A percentile compares a stretch with the other conserved stretches of the same genome.
Evolutionary conservation across 192 early-diverging fungal species (phyloP).

Genomic region (Backusella circina): DNA sequence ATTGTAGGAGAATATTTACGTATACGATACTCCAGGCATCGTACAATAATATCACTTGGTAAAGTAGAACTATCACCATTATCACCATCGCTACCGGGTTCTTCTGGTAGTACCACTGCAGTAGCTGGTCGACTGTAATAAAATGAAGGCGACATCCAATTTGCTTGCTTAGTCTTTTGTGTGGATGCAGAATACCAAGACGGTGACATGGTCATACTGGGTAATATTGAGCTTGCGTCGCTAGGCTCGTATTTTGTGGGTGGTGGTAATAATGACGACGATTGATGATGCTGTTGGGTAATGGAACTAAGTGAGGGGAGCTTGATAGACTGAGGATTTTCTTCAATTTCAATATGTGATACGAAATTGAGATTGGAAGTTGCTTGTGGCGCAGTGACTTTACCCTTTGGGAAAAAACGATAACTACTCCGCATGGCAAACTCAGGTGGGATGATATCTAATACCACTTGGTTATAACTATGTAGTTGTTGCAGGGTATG

Average conservation of each 20-base stretch:
- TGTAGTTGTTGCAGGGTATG: conserved; percentile 26
- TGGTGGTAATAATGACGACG: conserved; percentile 8
- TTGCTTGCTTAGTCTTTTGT: conserved; percentile 25
- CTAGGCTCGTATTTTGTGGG: conserved; percentile 27
- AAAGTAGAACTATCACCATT: background rate
- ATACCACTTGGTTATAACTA: conserved; percentile 6
- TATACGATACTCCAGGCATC: conserved; percentile 31
- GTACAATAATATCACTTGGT: conserved; percentile 22
- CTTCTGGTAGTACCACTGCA: conserved; percentile 22
- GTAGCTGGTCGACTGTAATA: conserved; percentile 32
- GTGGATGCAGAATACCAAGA: conserved; percentile 33
- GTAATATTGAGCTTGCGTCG: conserved; percentile 20
- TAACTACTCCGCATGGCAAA: conserved; percentile 21
- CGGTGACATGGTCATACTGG: conserved; percentile 33
- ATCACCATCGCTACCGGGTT: background rate
- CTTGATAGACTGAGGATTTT: background rate
- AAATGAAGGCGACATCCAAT: conserved; percentile 38
- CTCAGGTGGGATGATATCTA: conserved; percentile 35
- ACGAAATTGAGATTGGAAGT: background rate
- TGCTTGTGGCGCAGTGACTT: background rate
- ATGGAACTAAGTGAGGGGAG: background rate
- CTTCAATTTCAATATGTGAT: conserved; percentile 9
- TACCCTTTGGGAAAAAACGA: background rate
- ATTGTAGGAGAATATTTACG: conserved; percentile 29
- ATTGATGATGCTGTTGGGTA: background rate